Conservation (phyloP, 805 yeast species). For the Starmerella floricola region DNA sequence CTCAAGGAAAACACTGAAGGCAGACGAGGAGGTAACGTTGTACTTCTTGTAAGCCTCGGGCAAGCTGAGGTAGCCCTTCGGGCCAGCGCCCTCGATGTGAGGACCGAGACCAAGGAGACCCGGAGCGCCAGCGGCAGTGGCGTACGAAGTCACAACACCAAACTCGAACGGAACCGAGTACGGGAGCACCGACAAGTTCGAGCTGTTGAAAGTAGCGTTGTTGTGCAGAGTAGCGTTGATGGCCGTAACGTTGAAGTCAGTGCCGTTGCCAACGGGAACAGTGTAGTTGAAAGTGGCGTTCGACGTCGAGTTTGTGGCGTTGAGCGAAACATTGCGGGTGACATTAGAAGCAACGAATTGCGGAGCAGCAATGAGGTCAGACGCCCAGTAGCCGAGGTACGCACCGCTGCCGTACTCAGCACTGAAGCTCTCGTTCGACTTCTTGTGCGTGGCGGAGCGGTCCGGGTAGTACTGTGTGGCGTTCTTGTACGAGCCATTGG, state of each 20-base stretch:
- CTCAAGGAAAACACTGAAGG: constrained; percentile 21
- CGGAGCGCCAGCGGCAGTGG: constrained; percentile 22
- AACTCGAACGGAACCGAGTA: constrained; percentile 22
- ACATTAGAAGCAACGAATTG: constrained; percentile 14
- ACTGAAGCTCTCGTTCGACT: constrained; percentile 29
- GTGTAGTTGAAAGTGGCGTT: constrained; percentile 1
- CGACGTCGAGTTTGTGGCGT: constrained; percentile 1
- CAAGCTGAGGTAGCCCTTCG: constrained; percentile 18
- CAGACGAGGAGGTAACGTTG: constrained; percentile 21
- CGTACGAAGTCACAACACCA: constrained; percentile 25
- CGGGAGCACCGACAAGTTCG: neutral
- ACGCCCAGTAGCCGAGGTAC: constrained; percentile 27
- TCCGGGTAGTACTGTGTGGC: constrained; percentile 25
- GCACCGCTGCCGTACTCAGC: constrained; percentile 33
- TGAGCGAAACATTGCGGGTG: constrained; percentile 7
- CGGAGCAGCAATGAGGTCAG: constrained; percentile 23
- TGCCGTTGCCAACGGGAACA: neutral
- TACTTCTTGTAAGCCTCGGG: constrained; percentile 22
- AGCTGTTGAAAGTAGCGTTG: neutral
- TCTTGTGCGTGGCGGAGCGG: constrained; percentile 26
- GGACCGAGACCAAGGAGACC: constrained; percentile 25
- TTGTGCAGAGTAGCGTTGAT: neutral
- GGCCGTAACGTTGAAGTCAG: neutral
- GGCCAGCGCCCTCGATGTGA: constrained; percentile 22
- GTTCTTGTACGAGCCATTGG: constrained; percentile 24